Percentiles rank a stretch among this genome's conserved stretches.
These are phyloP conservation scores for Amanita muscaria DNA, from an alignment of 768 basidiomycete species.

Conservation along the genomic window DNA sequence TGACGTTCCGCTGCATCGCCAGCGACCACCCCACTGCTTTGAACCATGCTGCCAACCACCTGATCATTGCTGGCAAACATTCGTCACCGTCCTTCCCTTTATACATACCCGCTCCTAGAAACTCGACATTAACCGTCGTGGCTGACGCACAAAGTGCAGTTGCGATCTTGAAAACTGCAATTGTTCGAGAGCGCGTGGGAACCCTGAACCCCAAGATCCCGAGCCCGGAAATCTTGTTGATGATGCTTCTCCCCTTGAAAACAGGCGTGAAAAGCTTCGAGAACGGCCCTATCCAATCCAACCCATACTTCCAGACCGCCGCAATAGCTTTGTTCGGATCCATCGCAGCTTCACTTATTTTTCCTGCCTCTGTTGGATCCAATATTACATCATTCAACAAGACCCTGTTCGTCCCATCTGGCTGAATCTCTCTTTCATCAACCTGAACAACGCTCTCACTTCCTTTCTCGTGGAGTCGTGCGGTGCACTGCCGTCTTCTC, in stretches of 20 bases:
- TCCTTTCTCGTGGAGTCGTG: constrained; percentile 79
- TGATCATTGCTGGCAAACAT: constrained; percentile 13
- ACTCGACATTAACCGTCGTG: constrained; percentile 95
- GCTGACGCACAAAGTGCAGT: constrained; percentile 82
- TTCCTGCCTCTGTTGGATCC: constrained; percentile 69
- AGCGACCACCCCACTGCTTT: neutral
- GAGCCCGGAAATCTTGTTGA: too few relatives aligned
- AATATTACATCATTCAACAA: constrained; percentile 85
- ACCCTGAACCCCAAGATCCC: too few relatives aligned
- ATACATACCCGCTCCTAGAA: constrained; percentile 63
- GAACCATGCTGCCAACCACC: constrained; percentile 6
- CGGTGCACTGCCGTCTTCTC: constrained; percentile 54
- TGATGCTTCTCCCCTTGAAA: constrained; percentile 16
- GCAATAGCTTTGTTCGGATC: constrained; percentile 45
- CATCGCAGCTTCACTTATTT: constrained; percentile 63
- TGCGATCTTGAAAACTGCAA: constrained; percentile 61
- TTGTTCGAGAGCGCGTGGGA: constrained; percentile 30
- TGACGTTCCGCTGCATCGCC: constrained; percentile 5
- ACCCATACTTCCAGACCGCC: constrained; percentile 12
- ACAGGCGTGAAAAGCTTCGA: constrained; percentile 61
- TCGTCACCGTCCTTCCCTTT: constrained; percentile 30
- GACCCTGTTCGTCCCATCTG: constrained; percentile 78
- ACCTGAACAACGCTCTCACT: constrained; percentile 69
- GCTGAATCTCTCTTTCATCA: constrained; percentile 76
- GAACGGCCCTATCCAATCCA: constrained; percentile 75